Base-by-base conservation (phyloP, 2,329 filamentous ascomycete genomes). In the Talaromyces marneffei region DNA sequence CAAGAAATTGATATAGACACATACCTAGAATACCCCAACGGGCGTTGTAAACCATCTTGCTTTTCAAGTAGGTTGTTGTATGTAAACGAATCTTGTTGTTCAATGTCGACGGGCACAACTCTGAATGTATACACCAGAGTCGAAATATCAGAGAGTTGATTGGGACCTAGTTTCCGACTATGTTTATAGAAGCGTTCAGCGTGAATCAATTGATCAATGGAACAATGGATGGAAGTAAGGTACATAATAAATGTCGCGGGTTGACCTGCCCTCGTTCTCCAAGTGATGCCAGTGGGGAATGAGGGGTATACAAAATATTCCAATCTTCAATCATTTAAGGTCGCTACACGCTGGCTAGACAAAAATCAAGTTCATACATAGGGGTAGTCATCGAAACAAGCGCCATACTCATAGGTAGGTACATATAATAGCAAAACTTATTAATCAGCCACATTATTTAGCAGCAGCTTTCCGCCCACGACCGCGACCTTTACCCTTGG, bases 21-120 rank as follows among this genome's bases (percentile, higher is more conserved):
- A 63, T 71, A 77, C 75, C 75, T 67, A 79, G 71, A 61, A 78
- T 78, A 65, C 77, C 77, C 77, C 77, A 79, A 56, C 73, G 71
- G 27, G 76, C 64, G 62, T 73, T 75, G 63, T 75, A 69, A 39
- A 40, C 61, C 61, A 63, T 63, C 10, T 31, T 62, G 50, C 23
- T 56, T 20, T 55, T 31, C 25, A 44, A 16, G 23, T 42, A 44
- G 3, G 9, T 7, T n/a, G 4, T 25, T 12, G 4, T 52, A 33
- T 16, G 10, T 20, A 10, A 9, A 39, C n/a, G n/a, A n/a, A n/a
- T n/a, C n/a, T 9, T 54, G 52, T 27, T 18, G 52, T 33, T 23
- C 14, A 50, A 40, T 55, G 23, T 55, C n/a, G n/a, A 40, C n/a
- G 14, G 50, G 23, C 33, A 40, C 35, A 55, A 14, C 44, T 50